These are phyloP conservation scores for Fraxinus floribunda DNA, from an alignment of 305 asterid genomes.

Conservation along the genomic window DNA sequence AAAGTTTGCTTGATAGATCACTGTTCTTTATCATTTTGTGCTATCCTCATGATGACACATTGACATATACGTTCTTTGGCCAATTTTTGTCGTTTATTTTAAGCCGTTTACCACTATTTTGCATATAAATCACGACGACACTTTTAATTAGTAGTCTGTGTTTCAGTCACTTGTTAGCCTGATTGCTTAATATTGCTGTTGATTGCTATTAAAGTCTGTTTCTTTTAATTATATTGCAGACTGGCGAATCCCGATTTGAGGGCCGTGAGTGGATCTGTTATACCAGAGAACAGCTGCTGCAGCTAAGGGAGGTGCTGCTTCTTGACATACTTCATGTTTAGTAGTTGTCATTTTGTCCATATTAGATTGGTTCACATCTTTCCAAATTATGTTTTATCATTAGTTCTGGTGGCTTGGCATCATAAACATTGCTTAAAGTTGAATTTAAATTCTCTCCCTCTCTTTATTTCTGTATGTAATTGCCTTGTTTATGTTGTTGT, in stretches of 20 bases:
- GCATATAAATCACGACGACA: neutral
- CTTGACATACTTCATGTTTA: neutral
- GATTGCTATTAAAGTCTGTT: neutral
- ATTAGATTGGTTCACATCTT: neutral
- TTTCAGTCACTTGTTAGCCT: neutral
- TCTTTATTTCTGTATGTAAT: neutral
- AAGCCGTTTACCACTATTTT: neutral
- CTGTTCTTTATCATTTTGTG: neutral
- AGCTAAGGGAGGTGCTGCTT: constrained; percentile 41
- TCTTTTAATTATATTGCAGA: constrained; percentile 25
- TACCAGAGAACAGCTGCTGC: constrained; percentile 42
- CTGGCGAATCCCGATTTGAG: constrained; percentile 47
- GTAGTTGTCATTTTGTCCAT: neutral
- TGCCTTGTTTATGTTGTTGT: neutral
- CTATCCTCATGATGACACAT: neutral
- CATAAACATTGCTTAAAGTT: constrained; percentile 1
- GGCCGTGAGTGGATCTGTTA: constrained; percentile 38
- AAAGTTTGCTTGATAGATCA: neutral
- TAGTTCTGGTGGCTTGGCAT: constrained; percentile 15
- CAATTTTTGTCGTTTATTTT: constrained; percentile 1
- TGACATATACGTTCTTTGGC: neutral
- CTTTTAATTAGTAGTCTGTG: constrained; percentile 7
- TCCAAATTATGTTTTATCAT: neutral
- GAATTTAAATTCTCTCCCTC: neutral
- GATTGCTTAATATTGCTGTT: neutral